These are phyloP conservation scores for Cruciata laevipes DNA, from an alignment of 257 asterid species.

Conservation along the genomic window DNA sequence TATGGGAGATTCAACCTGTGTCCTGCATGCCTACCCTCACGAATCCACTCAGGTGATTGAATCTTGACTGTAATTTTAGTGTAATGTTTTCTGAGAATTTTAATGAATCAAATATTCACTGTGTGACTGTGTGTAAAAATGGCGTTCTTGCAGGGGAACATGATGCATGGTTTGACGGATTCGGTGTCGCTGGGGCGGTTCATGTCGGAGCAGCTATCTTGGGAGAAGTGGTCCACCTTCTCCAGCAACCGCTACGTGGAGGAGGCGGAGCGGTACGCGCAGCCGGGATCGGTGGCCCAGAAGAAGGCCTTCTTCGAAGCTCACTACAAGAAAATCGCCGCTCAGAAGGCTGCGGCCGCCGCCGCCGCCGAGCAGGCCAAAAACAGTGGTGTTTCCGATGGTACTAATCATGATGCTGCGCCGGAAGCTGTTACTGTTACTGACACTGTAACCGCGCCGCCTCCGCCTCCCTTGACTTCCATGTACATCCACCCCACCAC, in stretches of 20 bases:
- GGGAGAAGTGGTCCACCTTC: constrained; percentile 96
- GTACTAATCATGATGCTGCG: background rate
- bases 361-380: constrained; percentile 51
- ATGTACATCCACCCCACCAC: constrained; percentile 16
- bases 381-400: background rate
- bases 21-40: constrained; percentile 21
- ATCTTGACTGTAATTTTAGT: too few relatives aligned
- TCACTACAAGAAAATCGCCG: constrained; percentile 88
- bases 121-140: background rate
- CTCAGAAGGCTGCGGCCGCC: constrained; percentile 80
- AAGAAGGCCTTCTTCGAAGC: constrained; percentile 99
- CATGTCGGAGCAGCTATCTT: constrained; percentile 57
- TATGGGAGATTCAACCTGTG: constrained; percentile 84
- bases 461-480: constrained; percentile 13
- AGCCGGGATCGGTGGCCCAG: constrained; percentile 89
- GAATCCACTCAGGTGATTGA: too few relatives aligned
- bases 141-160: constrained; percentile 45
- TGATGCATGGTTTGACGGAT: constrained; percentile 64
- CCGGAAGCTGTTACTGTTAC: constrained; percentile 12
- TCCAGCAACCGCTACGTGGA: constrained; percentile 79
- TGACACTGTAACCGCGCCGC: background rate
- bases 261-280: constrained; percentile 79
- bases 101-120: too few relatives aligned
- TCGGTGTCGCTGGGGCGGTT: constrained; percentile 85
- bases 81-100: too few relatives aligned